Evolutionary conservation across 78 protist species (phyloP), one percentile per base, ranked within the genome.

Genomic region (Protostelium mycophagum): DNA sequence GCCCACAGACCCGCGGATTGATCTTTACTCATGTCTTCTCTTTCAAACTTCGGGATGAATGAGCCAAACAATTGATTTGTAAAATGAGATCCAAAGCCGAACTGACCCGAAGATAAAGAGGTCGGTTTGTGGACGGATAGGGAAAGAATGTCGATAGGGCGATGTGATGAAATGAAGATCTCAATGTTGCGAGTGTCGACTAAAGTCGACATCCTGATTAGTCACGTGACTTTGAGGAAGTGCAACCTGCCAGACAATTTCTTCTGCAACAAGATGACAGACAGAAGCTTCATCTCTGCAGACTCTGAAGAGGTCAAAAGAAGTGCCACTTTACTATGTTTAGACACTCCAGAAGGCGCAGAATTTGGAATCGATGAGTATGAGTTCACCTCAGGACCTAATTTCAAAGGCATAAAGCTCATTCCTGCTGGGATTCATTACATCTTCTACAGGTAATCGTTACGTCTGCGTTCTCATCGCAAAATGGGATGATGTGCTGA

Each of bases 361-460:
- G 88, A 87, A 85, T 36, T 91, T 39, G 93, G 93, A 29, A 28
- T 91, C 34, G 93, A 91, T 28, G 83, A 36, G 83, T 36, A 0
- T n/a, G 25, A 86, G 36, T 91, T 89, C 90, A 29, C 83, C 34
- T 63, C 83, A 25, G 90, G 90, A 0, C 83, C 10, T 34, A 38
- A 88, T 35, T 91, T 91, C 84, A 28, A 37, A 28, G 93, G 93
- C 0, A 85, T 91, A 38, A 91, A 91, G 86, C 16, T 91, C 35
- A 28, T 91, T 1, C 93, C 93, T 28, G 87, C 84, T 1, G 90
- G 90, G 1, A 1, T 91, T 35, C 93, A 91, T 38, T 83, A 87
- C 34, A 38, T 87, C 25, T 88, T 83, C 86, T 91, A 63, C 73
- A 86, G 93, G 93, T 63, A 29, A 29, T 34, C n/a, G 85, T 9